Base-by-base conservation (phyloP, 345 rosid genomes). In the Boechera divaricarpa region DNA sequence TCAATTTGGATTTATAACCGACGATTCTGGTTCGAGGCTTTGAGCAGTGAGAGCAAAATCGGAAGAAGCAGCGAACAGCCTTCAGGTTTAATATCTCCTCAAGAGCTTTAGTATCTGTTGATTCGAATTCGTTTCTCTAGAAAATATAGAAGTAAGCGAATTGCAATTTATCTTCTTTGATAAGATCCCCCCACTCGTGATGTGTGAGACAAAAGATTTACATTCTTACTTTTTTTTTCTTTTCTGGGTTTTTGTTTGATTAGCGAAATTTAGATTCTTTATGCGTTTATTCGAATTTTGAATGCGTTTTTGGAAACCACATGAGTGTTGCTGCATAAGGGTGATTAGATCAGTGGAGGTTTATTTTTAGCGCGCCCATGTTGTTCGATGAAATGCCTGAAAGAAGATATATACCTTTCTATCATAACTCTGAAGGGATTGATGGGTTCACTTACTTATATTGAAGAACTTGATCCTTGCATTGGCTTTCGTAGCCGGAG, bases 331-430 rank as follows among this genome's bases (percentile, higher is more conserved):
- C 33, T 44, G n/a, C 57, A 0, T 42, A 6, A 0, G 4, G 5
- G 10, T 70, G 55, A 1, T n/a, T 0, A 28, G 53, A 56, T 10
- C 39, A 41, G 16, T 0, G 5, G 18, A 28, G 28, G 32, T 7
- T 62, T 7, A 6, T 58, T 16, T 3, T 42, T 13, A 42, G 21
- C 24, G 80, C 55, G 10, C 35, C 5, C 36, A 56, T 35, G 81
- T 45, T 70, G 81, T 77, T 77, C 72, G 81, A 77, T 29, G 76
- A 64, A 71, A 71, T 77, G 81, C 61, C 76, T 71, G 47, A 71
- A 4, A 56, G 67, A 63, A 63, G 68, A 42, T 29, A 28, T 49
- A 6, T 18, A 21, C 28, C 13, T 15, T 38, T 67, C 1, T 60
- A 35, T 21, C 33, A 35, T 10, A 31, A 2, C 13, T 41, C 44